A percentile compares a stretch with the other conserved stretches of the same genome.
Conservation (phyloP, 768 basidiomycete genomes). For the Mycena chlorophos region DNA sequence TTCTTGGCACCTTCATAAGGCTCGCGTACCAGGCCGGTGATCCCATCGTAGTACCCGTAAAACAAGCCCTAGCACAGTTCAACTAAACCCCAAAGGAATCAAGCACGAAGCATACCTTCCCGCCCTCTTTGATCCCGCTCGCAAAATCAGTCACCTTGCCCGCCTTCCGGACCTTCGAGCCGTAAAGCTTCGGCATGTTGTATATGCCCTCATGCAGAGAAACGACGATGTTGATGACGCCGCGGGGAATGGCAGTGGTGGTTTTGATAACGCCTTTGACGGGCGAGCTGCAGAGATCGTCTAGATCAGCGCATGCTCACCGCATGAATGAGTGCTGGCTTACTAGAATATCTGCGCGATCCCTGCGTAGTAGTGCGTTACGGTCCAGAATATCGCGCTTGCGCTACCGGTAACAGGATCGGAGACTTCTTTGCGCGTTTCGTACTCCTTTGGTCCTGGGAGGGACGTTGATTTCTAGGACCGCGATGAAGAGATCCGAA, state of each 20-base stretch:
- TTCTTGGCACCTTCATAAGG: conserved; percentile 35
- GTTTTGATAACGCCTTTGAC: conserved; percentile 47
- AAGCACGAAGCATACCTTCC: conserved; percentile 39
- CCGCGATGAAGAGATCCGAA: background rate
- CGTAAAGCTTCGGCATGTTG: conserved; percentile 42
- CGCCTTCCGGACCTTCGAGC: conserved; percentile 40
- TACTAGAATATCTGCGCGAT: conserved; percentile 52
- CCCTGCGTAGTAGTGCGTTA: conserved; percentile 47
- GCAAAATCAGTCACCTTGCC: conserved; percentile 45
- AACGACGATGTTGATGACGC: conserved; percentile 42
- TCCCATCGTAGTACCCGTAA: conserved; percentile 40
- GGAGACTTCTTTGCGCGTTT: conserved; percentile 36
- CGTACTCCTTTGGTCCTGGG: conserved; percentile 46
- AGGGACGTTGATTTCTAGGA: background rate
- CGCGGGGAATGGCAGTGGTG: conserved; percentile 48
- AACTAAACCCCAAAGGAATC: background rate
- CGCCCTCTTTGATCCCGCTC: conserved; percentile 48
- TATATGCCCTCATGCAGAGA: conserved; percentile 48
- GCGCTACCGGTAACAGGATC: conserved; percentile 48
- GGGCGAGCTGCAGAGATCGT: conserved; percentile 31
- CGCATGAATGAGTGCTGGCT: conserved; percentile 4
- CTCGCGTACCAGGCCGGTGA: conserved; percentile 35
- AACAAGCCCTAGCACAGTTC: conserved; percentile 26
- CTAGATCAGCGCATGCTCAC: background rate
- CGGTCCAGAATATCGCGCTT: conserved; percentile 49